phyloP scores from a whole-genome alignment of 2,329 filamentous ascomycete genomes.

The Apiospora sp. region DNA sequence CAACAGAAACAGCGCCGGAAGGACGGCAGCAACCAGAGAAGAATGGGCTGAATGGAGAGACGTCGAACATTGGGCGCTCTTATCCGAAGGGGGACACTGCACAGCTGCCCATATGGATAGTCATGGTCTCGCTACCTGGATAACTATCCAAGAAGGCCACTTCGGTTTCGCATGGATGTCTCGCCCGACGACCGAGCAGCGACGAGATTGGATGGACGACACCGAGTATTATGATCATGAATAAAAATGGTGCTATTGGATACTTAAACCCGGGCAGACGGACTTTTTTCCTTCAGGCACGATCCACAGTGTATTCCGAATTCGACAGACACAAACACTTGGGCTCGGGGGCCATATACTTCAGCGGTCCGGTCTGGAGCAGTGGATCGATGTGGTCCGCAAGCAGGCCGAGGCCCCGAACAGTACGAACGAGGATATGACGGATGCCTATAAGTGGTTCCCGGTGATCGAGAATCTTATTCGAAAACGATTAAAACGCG shows the following conservation, averaged over 20 bases:
- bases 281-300: conserved; percentile 46
- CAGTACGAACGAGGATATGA: conserved; percentile 43
- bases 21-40: conserved; percentile 33
- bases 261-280: conserved; percentile 45
- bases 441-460: conserved; percentile 22
- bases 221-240: conserved; percentile 36
- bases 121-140: conserved; percentile 45
- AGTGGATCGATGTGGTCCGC: conserved; percentile 41
- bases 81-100: conserved; percentile 45
- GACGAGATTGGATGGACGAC: conserved; percentile 35
- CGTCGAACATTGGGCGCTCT: conserved; percentile 43
- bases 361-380: conserved; percentile 43
- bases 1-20: conserved; percentile 22
- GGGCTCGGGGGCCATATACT: conserved; percentile 45
- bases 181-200: conserved; percentile 36
- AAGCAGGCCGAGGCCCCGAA: conserved; percentile 39
- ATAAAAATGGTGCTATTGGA: conserved; percentile 40
- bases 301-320: conserved; percentile 46
- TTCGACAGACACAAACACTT: conserved; percentile 38
- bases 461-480: conserved; percentile 19
- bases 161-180: conserved; percentile 45
- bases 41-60: conserved; percentile 45
- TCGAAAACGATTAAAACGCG: conserved; percentile 19
- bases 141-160: conserved; percentile 40
- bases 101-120: conserved; percentile 46